phyloP scores from a whole-genome alignment of 768 basidiomycete genomes.

The Scleroderma citrinum region DNA sequence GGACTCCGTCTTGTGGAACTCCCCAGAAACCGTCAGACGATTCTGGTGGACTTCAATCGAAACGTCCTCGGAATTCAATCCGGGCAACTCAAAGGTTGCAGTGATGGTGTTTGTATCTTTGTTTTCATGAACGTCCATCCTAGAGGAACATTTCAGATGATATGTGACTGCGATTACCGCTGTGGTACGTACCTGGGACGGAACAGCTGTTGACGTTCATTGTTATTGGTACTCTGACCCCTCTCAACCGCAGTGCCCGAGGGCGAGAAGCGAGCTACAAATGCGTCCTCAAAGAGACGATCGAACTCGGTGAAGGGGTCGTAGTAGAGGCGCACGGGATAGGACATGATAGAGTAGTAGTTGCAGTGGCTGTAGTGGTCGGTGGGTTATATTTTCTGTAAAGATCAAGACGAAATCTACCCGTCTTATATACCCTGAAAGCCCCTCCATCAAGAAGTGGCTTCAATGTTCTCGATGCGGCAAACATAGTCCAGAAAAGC shows the following conservation, averaged over 20 bases:
- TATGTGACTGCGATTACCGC: neutral
- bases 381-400: neutral
- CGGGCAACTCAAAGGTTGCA: conserved; percentile 55
- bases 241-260: conserved; percentile 3
- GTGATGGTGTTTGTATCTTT: conserved; percentile 43
- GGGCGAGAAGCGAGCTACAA: conserved; percentile 23
- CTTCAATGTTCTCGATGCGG: neutral
- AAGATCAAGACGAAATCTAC: neutral
- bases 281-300: conserved; percentile 39
- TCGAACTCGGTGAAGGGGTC: conserved; percentile 39
- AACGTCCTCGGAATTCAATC: conserved; percentile 45
- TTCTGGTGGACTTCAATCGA: conserved; percentile 47
- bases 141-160: conserved; percentile 14
- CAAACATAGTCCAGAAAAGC: neutral
- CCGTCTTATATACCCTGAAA: neutral
- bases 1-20: conserved; percentile 31
- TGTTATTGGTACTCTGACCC: conserved; percentile 2
- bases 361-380: neutral
- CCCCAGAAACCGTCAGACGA: conserved; percentile 46
- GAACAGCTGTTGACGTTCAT: conserved; percentile 2
- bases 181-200: conserved; percentile 28
- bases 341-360: conserved; percentile 17
- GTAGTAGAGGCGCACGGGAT: conserved; percentile 24
- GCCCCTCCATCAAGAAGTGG: neutral
- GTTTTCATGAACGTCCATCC: conserved; percentile 55